Percentiles rank a stretch among this genome's conserved stretches.
These are phyloP conservation scores for Neoascochyta sp. DNA, from an alignment of 2,329 filamentous ascomycete species.

Conservation along the genomic window DNA sequence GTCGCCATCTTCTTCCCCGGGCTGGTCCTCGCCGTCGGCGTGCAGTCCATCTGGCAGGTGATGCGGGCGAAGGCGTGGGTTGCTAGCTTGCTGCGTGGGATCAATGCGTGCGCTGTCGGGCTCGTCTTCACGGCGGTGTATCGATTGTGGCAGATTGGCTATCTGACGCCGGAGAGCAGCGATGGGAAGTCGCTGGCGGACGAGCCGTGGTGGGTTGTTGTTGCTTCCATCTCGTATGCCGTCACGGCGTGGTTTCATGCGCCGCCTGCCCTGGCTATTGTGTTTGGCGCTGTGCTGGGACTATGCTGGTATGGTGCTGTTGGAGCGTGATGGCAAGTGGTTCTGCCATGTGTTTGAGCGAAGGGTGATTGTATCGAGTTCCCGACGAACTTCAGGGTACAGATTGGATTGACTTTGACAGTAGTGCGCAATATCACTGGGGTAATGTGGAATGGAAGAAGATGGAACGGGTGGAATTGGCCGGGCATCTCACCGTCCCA, in stretches of 20 bases:
- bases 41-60: constrained; percentile 40
- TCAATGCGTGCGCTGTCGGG: constrained; percentile 44
- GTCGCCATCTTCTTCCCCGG: constrained; percentile 44
- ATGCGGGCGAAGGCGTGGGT: constrained; percentile 37
- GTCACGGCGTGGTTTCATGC: constrained; percentile 42
- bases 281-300: constrained; percentile 40
- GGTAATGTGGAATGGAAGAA: too few relatives aligned
- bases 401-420: too few relatives aligned
- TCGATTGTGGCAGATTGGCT: constrained; percentile 44
- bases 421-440: too few relatives aligned
- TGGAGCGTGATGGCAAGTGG: too few relatives aligned
- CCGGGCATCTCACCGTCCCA: too few relatives aligned
- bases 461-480: too few relatives aligned
- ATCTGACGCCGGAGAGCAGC: constrained; percentile 36
- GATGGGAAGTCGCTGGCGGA: constrained; percentile 36
- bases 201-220: constrained; percentile 48
- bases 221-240: constrained; percentile 41
- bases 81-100: constrained; percentile 35
- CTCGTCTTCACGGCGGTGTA: constrained; percentile 47
- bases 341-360: too few relatives aligned
- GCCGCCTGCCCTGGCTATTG: constrained; percentile 39
- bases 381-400: too few relatives aligned
- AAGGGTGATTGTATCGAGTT: too few relatives aligned
- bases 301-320: constrained; percentile 42
- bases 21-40: constrained; percentile 35